A percentile compares a stretch with the other conserved stretches of the same genome.
Evolutionary conservation across 345 rosid species (phyloP).

Genomic region (Rhodomyrtus tomentosa): DNA sequence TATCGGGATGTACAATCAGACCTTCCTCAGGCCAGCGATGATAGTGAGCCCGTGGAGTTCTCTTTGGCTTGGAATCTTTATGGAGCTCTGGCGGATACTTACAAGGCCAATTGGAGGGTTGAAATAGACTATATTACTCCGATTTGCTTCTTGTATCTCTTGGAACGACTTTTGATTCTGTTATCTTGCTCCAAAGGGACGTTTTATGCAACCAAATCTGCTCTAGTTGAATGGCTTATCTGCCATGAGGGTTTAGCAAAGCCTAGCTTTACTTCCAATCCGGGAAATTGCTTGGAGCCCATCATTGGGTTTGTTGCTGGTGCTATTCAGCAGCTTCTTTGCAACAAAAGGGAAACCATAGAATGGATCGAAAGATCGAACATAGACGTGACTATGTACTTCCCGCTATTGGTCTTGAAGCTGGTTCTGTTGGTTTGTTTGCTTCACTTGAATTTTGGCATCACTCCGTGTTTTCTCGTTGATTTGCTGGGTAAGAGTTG

Average conservation of each 20-base stretch:
- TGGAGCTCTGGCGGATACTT: constrained; percentile 19
- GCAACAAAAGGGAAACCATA: neutral
- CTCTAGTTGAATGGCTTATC: constrained; percentile 30
- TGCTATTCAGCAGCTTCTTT: constrained; percentile 1
- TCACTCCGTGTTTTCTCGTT: neutral
- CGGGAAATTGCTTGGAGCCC: neutral
- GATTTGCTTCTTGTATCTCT: constrained; percentile 30
- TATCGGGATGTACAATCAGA: neutral
- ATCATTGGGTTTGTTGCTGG: constrained; percentile 1
- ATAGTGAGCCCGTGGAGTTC: neutral
- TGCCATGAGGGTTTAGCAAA: constrained; percentile 3
- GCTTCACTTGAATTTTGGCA: constrained; percentile 20
- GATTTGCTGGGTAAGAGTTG: constrained; percentile 1
- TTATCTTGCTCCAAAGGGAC: constrained; percentile 3
- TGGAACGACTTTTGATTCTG: constrained; percentile 23
- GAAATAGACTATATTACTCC: constrained; percentile 24
- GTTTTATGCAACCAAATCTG: constrained; percentile 12
- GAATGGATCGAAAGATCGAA: constrained; percentile 13
- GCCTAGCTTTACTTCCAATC: neutral
- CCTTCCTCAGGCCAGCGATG: neutral
- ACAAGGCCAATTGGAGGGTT: constrained; percentile 17
- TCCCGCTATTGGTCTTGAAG: constrained; percentile 18
- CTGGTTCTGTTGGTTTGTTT: constrained; percentile 18
- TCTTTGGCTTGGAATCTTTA: constrained; percentile 8
- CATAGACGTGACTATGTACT: neutral